These are phyloP conservation scores for Calocybe cyanea DNA, from an alignment of 768 basidiomycete genomes.

Conservation along the genomic window DNA sequence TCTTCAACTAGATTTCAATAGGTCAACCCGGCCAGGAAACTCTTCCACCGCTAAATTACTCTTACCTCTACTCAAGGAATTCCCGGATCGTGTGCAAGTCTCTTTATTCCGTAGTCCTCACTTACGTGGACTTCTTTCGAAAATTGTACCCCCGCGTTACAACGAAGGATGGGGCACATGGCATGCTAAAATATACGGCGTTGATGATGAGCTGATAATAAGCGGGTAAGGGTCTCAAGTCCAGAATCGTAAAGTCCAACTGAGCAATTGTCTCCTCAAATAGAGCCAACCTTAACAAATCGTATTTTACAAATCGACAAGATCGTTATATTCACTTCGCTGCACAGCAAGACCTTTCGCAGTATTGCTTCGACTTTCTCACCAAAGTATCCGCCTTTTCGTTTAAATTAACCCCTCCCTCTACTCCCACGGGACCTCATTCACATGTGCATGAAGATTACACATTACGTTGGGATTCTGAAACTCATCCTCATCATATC, in stretches of 20 bases:
- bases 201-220: constrained; percentile 88
- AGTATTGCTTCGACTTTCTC: constrained; percentile 83
- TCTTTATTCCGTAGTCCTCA: constrained; percentile 88
- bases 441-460: constrained; percentile 41
- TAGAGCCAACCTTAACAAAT: constrained; percentile 89
- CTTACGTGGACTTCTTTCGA: constrained; percentile 68
- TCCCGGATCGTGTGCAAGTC: constrained; percentile 69
- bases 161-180: constrained; percentile 99
- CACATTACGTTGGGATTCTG: constrained; percentile 60
- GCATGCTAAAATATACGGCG: constrained; percentile 96
- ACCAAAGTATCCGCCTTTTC: constrained; percentile 68
- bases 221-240: constrained; percentile 63
- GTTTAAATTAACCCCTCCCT: constrained; percentile 42
- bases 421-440: constrained; percentile 15
- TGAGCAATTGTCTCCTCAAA: background rate
- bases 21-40: constrained; percentile 70
- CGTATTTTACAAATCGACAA: constrained; percentile 93
- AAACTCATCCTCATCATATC: constrained; percentile 67
- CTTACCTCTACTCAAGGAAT: constrained; percentile 67
- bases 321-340: constrained; percentile 87
- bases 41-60: constrained; percentile 66
- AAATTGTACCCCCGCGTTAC: constrained; percentile 83
- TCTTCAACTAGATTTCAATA: constrained; percentile 78
- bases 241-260: background rate
- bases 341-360: constrained; percentile 56